Evolutionary conservation across 2,329 filamentous ascomycete species (phyloP).

Genomic region (Orbilia oligospora): DNA sequence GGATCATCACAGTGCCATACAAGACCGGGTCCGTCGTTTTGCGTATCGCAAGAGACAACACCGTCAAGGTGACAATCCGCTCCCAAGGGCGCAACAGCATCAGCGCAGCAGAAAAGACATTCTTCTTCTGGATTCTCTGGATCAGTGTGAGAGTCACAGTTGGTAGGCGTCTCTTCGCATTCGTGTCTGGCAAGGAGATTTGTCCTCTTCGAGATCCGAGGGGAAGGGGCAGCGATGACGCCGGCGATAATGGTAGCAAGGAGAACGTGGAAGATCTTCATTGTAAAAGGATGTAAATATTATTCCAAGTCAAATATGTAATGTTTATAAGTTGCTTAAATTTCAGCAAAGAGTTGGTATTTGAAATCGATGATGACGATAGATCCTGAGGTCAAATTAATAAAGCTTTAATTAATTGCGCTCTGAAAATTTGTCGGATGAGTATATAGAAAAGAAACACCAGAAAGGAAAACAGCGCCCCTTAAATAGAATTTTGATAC

Average conservation of each 20-base stretch:
- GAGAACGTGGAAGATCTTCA: not conserved
- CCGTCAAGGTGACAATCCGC: not conserved
- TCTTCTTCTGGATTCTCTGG: not conserved
- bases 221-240: not conserved
- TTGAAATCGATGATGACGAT: not conserved
- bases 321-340: not conserved
- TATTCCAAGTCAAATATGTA: not conserved
- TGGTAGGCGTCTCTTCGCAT: constrained; percentile 16
- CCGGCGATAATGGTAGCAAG: not conserved
- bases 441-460: not conserved
- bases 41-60: not conserved
- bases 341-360: not conserved
- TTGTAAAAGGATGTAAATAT: not conserved
- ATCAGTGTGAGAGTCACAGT: not conserved
- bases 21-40: not conserved
- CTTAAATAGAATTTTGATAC: no score
- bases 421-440: not conserved
- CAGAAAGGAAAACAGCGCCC: not conserved
- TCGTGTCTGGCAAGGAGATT: not conserved
- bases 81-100: not conserved
- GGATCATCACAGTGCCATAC: constrained; percentile 15
- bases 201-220: not conserved
- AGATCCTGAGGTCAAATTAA: not conserved
- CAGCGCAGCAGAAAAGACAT: not conserved
- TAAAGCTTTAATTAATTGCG: not conserved